Evolutionary conservation across 352 stramenopile genomes (phyloP), one percentile per base, ranked within the genome.

Genomic region (Phytopythium boreale): DNA sequence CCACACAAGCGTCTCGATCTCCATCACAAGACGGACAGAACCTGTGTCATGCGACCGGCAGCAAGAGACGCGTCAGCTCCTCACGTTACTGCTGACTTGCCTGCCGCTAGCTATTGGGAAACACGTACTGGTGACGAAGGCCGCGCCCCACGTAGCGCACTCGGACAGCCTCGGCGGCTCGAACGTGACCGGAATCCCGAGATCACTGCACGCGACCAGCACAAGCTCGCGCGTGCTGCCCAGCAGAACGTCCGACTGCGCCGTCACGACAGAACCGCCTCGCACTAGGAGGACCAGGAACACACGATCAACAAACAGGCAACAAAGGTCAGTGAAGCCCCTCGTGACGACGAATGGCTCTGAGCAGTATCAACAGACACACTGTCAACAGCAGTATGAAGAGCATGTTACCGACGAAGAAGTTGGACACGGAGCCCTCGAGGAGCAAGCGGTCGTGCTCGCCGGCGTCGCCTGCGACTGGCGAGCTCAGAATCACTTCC

Each of bases 371-470:
- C 29, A 34, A 3, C 29, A 34, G 29, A 7, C 29, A 34, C 5
- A 41, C n/a, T n/a, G 36, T 2, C 15, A 22, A 11, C 44, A 59
- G 47, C 17, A 22, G 8, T 10, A 11, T 49, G 6, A 26, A 49
- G 12, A 6, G 19, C 41, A 24, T 22, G 11, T 1, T 53, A 93
- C 84, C 68, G 52, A 90, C 78, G 52, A 89, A 95, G 36, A 95
- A 87, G 61, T 95, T 95, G 57, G 80, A 88, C 55, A 89, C 82
- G 24, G 92, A 67, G 15, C 86, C 86, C 77, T 95, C 86, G 37
- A 92, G 70, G 36, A 95, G 68, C 49, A 76, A 49, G 19, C 41
- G 60, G 34, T 87, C 75, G 15, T 44, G 47, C 51, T 59, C 43
- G 9, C 46, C 67, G 5, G 47, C 46, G 10, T 57, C 53, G 11